Percentiles rank a stretch among this genome's conserved stretches.
Conservation (phyloP, 768 basidiomycete genomes). For the Fibroporia radiculosa region DNA sequence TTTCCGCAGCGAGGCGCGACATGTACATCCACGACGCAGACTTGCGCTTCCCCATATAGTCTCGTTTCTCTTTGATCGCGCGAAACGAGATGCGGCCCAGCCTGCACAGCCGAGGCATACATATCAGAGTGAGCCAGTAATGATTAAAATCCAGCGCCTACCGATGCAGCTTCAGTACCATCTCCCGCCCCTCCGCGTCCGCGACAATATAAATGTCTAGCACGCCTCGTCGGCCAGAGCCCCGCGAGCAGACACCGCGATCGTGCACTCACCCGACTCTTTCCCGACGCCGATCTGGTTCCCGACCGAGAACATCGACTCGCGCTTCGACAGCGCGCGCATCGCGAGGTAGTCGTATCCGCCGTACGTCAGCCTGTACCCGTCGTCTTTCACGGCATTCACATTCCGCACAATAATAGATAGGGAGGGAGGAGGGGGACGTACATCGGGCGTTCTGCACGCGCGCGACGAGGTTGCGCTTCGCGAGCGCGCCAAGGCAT, state of each 20-base stretch:
- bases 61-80: conserved; percentile 91
- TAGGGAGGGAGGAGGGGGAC: conserved; percentile 18
- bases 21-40: conserved; percentile 99
- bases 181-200: conserved; percentile 72
- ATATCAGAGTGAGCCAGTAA: background rate
- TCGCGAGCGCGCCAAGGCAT: conserved; percentile 80
- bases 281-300: conserved; percentile 99
- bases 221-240: too few relatives aligned
- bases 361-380: conserved; percentile 94
- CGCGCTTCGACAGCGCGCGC: conserved; percentile 85
- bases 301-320: conserved; percentile 84
- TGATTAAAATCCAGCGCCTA: conserved; percentile 23
- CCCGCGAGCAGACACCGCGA: background rate
- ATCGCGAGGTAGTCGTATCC: conserved; percentile 98
- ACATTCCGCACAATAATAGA: background rate
- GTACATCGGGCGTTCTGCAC: conserved; percentile 92
- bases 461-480: conserved; percentile 82
- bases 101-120: conserved; percentile 31
- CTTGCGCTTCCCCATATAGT: conserved; percentile 93
- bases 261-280: conserved; percentile 68
- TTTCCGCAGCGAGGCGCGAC: conserved; percentile 92
- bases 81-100: conserved; percentile 97
- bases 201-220: conserved; percentile 88
- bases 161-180: conserved; percentile 94
- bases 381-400: conserved; percentile 62